These are phyloP conservation scores for Ananas comosus DNA, from an alignment of 176 grass and related monocot genomes.

Conservation along the genomic window DNA sequence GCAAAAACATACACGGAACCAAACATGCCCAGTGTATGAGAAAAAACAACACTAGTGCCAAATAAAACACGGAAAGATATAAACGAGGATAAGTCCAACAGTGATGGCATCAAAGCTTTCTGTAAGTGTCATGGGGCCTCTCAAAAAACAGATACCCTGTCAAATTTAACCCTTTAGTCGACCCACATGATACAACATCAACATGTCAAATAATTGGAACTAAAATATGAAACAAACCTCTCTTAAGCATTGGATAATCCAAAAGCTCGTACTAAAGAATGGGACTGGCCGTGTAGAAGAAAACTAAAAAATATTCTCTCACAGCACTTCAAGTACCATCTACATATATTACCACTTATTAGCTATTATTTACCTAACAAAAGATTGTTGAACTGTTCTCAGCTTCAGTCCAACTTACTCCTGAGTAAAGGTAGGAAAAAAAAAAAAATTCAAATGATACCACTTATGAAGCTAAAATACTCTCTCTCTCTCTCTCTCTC, in stretches of 20 bases:
- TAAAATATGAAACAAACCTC: neutral
- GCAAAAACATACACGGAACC: neutral
- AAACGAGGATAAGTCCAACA: neutral
- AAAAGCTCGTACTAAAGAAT: neutral
- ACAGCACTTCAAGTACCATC: neutral
- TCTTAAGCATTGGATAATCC: neutral
- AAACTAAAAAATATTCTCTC: neutral
- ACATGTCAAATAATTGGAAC: conserved; percentile 3
- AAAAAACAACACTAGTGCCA: neutral
- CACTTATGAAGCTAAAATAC: neutral
- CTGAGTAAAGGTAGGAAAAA: too few species aligned
- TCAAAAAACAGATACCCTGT: conserved; percentile 4
- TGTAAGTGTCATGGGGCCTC: neutral
- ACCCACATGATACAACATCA: conserved; percentile 1
- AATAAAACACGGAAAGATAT: neutral
- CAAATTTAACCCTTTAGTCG: neutral
- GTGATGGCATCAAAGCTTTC: conserved; percentile 1
- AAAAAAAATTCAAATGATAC: neutral
- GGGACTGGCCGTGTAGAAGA: neutral
- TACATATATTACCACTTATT: neutral
- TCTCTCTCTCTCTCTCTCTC: neutral
- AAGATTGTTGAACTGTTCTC: neutral
- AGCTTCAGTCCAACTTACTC: neutral
- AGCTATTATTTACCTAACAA: too few species aligned
- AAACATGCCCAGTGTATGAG: neutral